phyloP scores from a whole-genome alignment of 2,329 filamentous ascomycete species.

The Microdochium paspali region DNA sequence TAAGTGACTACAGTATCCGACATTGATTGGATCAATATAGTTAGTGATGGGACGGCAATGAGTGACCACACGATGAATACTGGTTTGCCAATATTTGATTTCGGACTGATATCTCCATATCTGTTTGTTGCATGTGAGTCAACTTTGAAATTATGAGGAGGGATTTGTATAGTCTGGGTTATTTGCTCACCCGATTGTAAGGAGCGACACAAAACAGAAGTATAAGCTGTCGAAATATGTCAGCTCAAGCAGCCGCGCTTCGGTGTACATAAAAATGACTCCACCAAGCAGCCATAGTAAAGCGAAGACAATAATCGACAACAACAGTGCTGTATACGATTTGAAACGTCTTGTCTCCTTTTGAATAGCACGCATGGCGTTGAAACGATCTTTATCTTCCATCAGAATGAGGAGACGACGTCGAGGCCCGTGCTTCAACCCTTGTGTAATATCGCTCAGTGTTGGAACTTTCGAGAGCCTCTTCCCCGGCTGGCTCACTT shows the following conservation, averaged over 20 bases:
- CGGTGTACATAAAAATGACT: conserved; percentile 52
- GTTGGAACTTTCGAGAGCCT: neutral
- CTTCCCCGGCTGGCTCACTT: conserved; percentile 1
- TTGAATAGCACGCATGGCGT: conserved; percentile 59
- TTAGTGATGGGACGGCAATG: conserved; percentile 61
- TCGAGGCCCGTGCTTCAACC: conserved; percentile 7
- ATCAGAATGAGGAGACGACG: conserved; percentile 43
- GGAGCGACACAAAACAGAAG: conserved; percentile 58
- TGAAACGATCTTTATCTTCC: conserved; percentile 49
- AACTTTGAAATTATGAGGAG: neutral
- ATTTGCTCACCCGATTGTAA: conserved; percentile 47
- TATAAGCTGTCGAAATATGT: conserved; percentile 59
- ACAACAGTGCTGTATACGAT: conserved; percentile 47
- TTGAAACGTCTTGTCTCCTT: conserved; percentile 48
- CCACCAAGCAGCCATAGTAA: conserved; percentile 59
- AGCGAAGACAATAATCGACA: conserved; percentile 49
- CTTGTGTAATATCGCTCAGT: neutral
- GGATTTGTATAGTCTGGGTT: neutral
- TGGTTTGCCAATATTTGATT: conserved; percentile 54
- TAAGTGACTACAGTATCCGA: conserved; percentile 53
- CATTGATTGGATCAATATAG: conserved; percentile 55
- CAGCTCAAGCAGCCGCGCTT: conserved; percentile 39
- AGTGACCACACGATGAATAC: conserved; percentile 66
- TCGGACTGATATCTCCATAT: conserved; percentile 57
- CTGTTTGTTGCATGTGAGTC: conserved; percentile 1